Evolutionary conservation across 2,329 filamentous ascomycete genomes (phyloP).

Genomic region (Xylaria sp.): DNA sequence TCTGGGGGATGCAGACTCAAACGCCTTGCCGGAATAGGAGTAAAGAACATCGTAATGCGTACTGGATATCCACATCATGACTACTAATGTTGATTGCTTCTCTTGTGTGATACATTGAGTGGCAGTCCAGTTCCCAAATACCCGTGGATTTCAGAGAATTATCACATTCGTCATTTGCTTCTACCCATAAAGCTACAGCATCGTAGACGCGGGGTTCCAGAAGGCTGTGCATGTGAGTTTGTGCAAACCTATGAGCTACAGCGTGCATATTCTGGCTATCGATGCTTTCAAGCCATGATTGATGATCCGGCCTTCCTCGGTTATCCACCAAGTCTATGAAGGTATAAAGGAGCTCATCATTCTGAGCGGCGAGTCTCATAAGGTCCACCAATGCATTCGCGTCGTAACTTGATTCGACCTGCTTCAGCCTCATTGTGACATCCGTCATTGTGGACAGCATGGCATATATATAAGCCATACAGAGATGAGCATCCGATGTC

Average conservation of each 20-base stretch:
- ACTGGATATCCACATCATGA: not conserved
- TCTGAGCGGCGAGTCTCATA: not conserved
- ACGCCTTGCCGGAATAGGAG: not conserved
- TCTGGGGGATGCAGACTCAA: not conserved
- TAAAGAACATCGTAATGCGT: not conserved
- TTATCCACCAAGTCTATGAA: not conserved
- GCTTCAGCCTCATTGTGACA: not conserved
- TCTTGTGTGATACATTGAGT: not conserved
- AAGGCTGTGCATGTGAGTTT: not conserved
- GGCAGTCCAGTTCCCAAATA: not conserved
- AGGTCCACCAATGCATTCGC: not conserved
- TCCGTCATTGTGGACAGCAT: not conserved
- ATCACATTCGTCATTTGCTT: not conserved
- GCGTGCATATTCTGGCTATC: not conserved
- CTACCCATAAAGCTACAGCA: not conserved
- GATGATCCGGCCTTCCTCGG: not conserved
- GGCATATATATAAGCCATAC: constrained; percentile 2
- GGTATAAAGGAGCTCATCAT: not conserved
- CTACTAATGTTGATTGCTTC: not conserved
- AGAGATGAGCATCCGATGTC: not conserved
- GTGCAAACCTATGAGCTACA: not conserved
- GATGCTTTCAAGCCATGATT: not conserved
- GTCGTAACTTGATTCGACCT: not conserved
- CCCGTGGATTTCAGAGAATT: not conserved
- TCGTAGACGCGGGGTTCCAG: not conserved